phyloP scores from a whole-genome alignment of 495 filamentous ascomycete genomes.

The Delitschia confertaspora region DNA sequence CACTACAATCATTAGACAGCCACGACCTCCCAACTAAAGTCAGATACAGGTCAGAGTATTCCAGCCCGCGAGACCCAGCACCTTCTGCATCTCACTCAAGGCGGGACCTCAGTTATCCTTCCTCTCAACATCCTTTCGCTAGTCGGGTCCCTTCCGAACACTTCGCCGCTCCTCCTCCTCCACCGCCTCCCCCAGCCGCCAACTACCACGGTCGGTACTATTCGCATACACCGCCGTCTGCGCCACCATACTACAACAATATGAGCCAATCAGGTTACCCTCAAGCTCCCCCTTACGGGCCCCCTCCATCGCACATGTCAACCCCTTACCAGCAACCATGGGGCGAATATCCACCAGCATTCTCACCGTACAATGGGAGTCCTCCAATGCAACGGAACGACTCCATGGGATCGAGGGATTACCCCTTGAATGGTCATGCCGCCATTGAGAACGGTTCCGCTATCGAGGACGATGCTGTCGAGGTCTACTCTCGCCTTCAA shows the following conservation, averaged over 20 bases:
- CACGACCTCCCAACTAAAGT: too few species aligned
- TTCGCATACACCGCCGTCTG: slow-evolving; percentile 9
- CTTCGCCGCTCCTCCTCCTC: slow-evolving; percentile 15
- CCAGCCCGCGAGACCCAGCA: too few species aligned
- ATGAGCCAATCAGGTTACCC: slow-evolving; percentile 23
- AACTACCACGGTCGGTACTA: slow-evolving; percentile 22
- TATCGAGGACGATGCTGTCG: slow-evolving; percentile 22
- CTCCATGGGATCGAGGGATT: slow-evolving; percentile 23
- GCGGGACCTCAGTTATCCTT: slow-evolving; percentile 11
- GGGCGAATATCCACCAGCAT: slow-evolving; percentile 16
- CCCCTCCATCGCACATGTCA: slow-evolving; percentile 19
- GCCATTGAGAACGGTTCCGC: slow-evolving; percentile 14
- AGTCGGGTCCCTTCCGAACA: slow-evolving; percentile 19
- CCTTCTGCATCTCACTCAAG: too few species aligned
- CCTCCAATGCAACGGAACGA: slow-evolving; percentile 23
- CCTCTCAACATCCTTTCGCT: slow-evolving; percentile 13
- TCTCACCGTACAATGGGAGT: slow-evolving; percentile 10
- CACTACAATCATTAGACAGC: slow-evolving; percentile 11
- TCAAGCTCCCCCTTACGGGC: slow-evolving; percentile 9
- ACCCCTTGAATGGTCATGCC: slow-evolving; percentile 3
- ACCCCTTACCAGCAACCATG: slow-evolving; percentile 22
- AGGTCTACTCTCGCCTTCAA: slow-evolving; percentile 24
- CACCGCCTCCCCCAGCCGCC: slow-evolving; percentile 13
- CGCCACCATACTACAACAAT: slow-evolving; percentile 22
- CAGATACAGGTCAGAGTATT: too few species aligned